Conservation (phyloP, 495 filamentous ascomycete species). For the Xylaria flabelliformis region DNA sequence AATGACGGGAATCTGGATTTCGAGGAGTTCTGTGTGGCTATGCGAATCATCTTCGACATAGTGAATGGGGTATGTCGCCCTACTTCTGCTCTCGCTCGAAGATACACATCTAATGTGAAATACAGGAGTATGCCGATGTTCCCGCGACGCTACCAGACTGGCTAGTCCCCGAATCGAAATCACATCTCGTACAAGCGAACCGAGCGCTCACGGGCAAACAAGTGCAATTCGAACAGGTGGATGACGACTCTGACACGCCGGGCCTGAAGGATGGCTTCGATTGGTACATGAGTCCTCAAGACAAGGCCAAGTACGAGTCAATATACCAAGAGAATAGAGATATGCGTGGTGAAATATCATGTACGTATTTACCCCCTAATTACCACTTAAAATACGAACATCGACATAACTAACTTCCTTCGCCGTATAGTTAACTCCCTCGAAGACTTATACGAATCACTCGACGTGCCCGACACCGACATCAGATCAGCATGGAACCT, state of each 20-base stretch:
- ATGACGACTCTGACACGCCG: constrained; percentile 75
- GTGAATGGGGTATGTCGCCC: constrained; percentile 81
- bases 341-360: constrained; percentile 82
- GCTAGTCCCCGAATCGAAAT: constrained; percentile 95
- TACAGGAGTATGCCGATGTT: constrained; percentile 85
- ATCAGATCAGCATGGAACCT: constrained; percentile 95
- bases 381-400: not conserved
- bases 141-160: constrained; percentile 86
- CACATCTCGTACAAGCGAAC: constrained; percentile 89
- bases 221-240: constrained; percentile 79
- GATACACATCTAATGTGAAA: constrained; percentile 23
- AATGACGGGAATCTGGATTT: constrained; percentile 97
- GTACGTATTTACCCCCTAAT: constrained; percentile 53
- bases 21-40: constrained; percentile 98
- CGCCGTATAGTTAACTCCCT: constrained; percentile 71
- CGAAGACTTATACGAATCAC: constrained; percentile 82
- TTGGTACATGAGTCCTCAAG: constrained; percentile 95
- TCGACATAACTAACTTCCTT: constrained; percentile 2
- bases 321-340: constrained; percentile 92
- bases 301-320: constrained; percentile 91
- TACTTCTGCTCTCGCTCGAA: not conserved
- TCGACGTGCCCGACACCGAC: constrained; percentile 96
- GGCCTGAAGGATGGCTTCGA: constrained; percentile 96
- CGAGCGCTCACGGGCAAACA: constrained; percentile 78
- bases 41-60: constrained; percentile 95